Base-by-base conservation (phyloP, 83 land plant genomes). In the Larix sibirica region DNA sequence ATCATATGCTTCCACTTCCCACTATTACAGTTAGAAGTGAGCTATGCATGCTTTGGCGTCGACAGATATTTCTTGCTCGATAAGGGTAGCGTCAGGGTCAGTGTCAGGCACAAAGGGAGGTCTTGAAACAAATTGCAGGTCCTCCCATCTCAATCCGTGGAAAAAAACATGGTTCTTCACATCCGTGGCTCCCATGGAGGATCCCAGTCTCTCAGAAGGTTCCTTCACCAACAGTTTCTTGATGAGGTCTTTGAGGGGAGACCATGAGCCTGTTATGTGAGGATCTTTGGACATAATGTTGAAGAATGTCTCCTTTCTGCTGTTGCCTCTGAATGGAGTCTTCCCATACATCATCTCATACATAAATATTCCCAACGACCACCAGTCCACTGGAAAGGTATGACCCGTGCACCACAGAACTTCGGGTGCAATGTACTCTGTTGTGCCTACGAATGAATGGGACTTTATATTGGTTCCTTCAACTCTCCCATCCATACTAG, bases 381-480 rank as follows among this genome's bases (percentile, higher is more conserved):
- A 86, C 86, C 86, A 86, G 33, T 86, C 88, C 16, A 86, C 86
- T 1, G 87, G 31, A 50, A 71, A 75, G 10, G 87, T 80, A 79
- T 86, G 88, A 4, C 88, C 88, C 0, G 36, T 75, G n/a, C 88
- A 83, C 86, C 86, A 83, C 18, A 86, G 12, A 31, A 86, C 70
- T 79, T 86, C 88, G n/a, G 88, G 86, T 4, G 86, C 88, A 18
- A 86, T 87, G 40, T 86, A 86, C 64, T 86, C 88, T 50, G 62
- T 82, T 10, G 86, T 50, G 36, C 86, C 88, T 4, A 86, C 86
- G n/a, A 86, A 83, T 3, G 88, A 86, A 50, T 86, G 33, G 1
- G 86, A 84, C 42, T 47, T 47, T 9, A 6, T 1, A 33, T 33
- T 8, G 50, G 50, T 7, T 47, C 50, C 50, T 47, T 47, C 50